phyloP scores from a whole-genome alignment of 805 yeast species.

The Monosporozyma unispora region DNA sequence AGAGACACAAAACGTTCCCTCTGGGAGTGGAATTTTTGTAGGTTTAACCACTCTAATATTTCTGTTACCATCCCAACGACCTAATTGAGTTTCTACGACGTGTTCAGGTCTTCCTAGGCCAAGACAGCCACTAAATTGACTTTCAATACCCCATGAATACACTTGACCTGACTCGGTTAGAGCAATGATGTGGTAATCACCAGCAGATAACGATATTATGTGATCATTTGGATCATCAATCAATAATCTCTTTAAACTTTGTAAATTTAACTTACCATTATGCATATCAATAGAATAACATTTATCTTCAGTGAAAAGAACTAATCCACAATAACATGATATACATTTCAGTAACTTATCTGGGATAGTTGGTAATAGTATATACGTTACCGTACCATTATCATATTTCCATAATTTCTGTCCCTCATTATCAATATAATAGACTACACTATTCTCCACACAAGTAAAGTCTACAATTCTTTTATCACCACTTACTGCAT shows the following conservation, averaged over 20 bases:
- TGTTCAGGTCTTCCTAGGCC: constrained; percentile 43
- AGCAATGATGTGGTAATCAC: constrained; percentile 65
- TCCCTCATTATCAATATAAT: constrained; percentile 42
- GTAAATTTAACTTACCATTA: constrained; percentile 11
- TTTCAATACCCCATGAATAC: constrained; percentile 62
- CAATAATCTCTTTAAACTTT: constrained; percentile 9
- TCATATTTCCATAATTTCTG: constrained; percentile 31
- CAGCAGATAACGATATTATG: constrained; percentile 51
- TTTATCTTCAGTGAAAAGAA: constrained; percentile 46
- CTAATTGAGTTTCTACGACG: constrained; percentile 17
- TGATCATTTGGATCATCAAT: constrained; percentile 33
- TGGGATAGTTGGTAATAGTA: constrained; percentile 9
- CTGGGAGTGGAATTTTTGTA: constrained; percentile 29
- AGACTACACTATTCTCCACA: constrained; percentile 35
- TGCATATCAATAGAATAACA: constrained; percentile 20
- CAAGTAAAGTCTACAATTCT: constrained; percentile 49
- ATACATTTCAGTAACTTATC: constrained; percentile 41
- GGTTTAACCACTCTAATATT: constrained; percentile 37
- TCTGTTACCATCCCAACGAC: constrained; percentile 25
- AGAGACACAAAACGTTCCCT: constrained; percentile 41
- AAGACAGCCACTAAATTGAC: constrained; percentile 55
- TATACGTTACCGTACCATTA: constrained; percentile 11
- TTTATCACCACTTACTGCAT: constrained; percentile 24
- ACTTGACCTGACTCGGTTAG: constrained; percentile 49
- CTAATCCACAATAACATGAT: constrained; percentile 48